Base-by-base conservation (phyloP, 768 basidiomycete genomes). In the Lactarius akahatsu region DNA sequence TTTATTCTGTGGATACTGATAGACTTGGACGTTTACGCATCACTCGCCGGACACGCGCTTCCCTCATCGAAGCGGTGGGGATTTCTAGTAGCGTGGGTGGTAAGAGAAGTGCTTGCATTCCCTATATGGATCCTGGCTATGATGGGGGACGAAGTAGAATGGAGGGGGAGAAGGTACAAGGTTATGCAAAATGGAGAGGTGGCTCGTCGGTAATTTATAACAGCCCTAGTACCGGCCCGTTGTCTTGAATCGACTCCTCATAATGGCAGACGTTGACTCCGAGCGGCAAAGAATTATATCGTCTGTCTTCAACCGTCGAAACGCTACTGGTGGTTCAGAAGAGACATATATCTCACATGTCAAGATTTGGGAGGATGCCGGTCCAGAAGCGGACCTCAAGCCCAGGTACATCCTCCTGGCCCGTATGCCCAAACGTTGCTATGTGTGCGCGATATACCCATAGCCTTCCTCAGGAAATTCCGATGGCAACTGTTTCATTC, bases 301-400 rank as follows among this genome's bases (percentile, higher is more conserved):
- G 1, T 95, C 94, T 6, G 89, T 95, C 10, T 96, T 97, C 78
- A 85, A 86, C 32, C 86, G 84, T 72, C 82, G 88, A 64, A 89
- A 85, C 73, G 84, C 85, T 16, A 78, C 80, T 65, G 88, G 88
- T 50, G 78, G 78, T 56, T 78, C 87, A 0, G 89, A 88, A 66
- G 94, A 97, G 76, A 82, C 82, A 23, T 96, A 97, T 75, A 86
- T 96, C 65, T 83, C 88, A 45, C 95, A 96, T 77, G 71, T 96
- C 76, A 97, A 96, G 81, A 93, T 98, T 34, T 94, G 89, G 88
- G 96, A 98, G 78, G 93, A 96, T 71, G 83, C 85, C 55, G 83
- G 83, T 9, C 72, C 79, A 50, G 91, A 90, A 64, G 85, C 85
- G 11, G 86, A 85, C 26, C 82, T 79, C 74, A 98, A 98, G 76